phyloP scores from a whole-genome alignment of 2,329 filamentous ascomycete genomes.

The Cladosporium oxysporum region DNA sequence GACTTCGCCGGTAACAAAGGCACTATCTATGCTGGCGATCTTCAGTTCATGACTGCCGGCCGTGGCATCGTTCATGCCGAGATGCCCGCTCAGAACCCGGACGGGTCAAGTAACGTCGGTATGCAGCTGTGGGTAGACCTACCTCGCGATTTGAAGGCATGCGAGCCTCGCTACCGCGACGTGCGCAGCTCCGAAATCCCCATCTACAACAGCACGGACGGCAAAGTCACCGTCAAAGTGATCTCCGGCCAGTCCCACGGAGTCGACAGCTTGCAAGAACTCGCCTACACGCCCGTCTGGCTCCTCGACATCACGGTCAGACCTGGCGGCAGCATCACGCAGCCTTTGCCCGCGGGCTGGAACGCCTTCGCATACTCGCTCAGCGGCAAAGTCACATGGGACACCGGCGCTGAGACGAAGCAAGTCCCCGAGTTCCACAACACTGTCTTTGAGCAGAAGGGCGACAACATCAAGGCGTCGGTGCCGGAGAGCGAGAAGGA shows the following conservation, averaged over 20 bases:
- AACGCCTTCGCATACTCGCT: slow-evolving; percentile 88
- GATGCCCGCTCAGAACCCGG: slow-evolving; percentile 80
- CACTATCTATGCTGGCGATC: slow-evolving; percentile 80
- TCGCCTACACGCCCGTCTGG: slow-evolving; percentile 98
- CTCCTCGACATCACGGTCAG: slow-evolving; percentile 78
- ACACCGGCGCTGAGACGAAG: slow-evolving; percentile 52
- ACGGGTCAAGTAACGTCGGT: slow-evolving; percentile 72
- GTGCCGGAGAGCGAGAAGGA: slow-evolving; percentile 66
- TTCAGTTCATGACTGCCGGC: slow-evolving; percentile 98
- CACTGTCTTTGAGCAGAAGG: slow-evolving; percentile 79
- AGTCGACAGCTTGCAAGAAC: slow-evolving; percentile 81
- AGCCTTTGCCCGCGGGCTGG: slow-evolving; percentile 77
- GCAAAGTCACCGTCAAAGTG: slow-evolving; percentile 79
- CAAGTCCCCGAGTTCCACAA: slow-evolving; percentile 75
- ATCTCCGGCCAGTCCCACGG: slow-evolving; percentile 85
- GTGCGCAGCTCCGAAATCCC: slow-evolving; percentile 79
- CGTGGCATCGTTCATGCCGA: slow-evolving; percentile 91
- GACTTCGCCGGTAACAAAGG: slow-evolving; percentile 86
- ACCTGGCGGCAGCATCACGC: slow-evolving; percentile 75
- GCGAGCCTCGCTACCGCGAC: slow-evolving; percentile 91
- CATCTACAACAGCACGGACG: slow-evolving; percentile 67
- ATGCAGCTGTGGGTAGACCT: slow-evolving; percentile 96
- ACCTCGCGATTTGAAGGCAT: slow-evolving; percentile 76
- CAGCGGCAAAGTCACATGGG: slow-evolving; percentile 69
- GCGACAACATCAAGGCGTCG: slow-evolving; percentile 72